Percentiles rank a stretch among this genome's conserved stretches.
Evolutionary conservation across 1,139 yeast species (phyloP).

Genomic region (Blastobotrys arbuscula): DNA sequence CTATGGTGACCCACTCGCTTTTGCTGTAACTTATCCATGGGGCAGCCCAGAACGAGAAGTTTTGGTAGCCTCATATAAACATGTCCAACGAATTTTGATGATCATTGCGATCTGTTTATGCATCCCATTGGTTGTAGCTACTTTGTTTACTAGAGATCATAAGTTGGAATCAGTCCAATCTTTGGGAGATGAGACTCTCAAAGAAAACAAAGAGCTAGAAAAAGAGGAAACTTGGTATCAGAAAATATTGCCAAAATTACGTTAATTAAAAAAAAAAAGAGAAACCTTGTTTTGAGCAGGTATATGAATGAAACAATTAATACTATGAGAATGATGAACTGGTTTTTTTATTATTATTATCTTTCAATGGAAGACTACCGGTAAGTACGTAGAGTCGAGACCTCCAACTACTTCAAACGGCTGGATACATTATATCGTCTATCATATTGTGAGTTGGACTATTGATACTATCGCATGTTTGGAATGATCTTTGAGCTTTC

Average conservation of each 20-base stretch:
- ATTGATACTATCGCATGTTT: too few relatives aligned
- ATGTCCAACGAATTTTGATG: slow-evolving; percentile 4
- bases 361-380: too few relatives aligned
- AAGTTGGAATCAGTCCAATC: slow-evolving; percentile 8
- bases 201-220: background rate
- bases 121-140: background rate
- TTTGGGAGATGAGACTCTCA: background rate
- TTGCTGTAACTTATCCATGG: slow-evolving; percentile 3
- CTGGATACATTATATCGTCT: too few relatives aligned
- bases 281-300: too few relatives aligned
- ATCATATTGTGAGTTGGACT: too few relatives aligned
- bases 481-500: too few relatives aligned
- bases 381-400: too few relatives aligned
- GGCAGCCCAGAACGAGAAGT: slow-evolving; percentile 6
- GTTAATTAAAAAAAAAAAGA: too few relatives aligned
- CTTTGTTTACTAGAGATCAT: slow-evolving; percentile 1
- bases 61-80: slow-evolving; percentile 4
- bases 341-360: too few relatives aligned
- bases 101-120: slow-evolving; percentile 6
- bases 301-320: too few relatives aligned
- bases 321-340: too few relatives aligned
- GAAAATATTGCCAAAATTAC: background rate
- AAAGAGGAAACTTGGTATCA: background rate
- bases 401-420: too few relatives aligned
- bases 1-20: slow-evolving; percentile 7